These are phyloP conservation scores for Saposhnikovia divaricata DNA, from an alignment of 129 eudicot species.

Conservation along the genomic window DNA sequence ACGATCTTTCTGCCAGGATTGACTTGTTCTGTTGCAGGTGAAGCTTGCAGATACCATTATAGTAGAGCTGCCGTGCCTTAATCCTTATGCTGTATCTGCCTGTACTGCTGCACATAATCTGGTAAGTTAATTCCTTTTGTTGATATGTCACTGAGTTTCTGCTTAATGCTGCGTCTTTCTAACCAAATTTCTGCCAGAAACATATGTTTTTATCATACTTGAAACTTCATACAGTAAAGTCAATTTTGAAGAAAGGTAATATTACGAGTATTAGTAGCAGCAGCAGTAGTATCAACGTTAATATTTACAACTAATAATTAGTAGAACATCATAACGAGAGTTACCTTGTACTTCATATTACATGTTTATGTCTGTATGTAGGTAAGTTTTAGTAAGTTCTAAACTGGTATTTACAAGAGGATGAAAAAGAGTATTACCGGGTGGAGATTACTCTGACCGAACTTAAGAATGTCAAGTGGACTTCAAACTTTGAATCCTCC, in stretches of 20 bases:
- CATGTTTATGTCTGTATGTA: too few species aligned
- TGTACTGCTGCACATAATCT: background rate
- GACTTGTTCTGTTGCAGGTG: background rate
- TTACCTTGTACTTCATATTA: too few species aligned
- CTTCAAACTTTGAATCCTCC: constrained; percentile 7
- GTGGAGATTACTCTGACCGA: background rate
- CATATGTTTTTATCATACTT: background rate
- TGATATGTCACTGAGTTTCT: background rate
- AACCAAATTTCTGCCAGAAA: background rate
- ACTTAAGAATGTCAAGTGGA: constrained; percentile 1
- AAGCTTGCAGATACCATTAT: constrained; percentile 2
- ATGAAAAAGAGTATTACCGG: background rate
- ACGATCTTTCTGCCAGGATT: background rate
- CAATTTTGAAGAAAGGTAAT: background rate
- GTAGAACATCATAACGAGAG: too few species aligned
- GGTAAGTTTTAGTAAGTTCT: too few species aligned
- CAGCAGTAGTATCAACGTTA: too few species aligned
- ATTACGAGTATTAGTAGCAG: background rate
- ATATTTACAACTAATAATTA: too few species aligned
- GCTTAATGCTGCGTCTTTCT: background rate
- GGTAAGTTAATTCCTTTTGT: background rate
- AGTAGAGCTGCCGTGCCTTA: background rate
- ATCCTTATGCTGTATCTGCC: background rate
- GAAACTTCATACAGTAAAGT: background rate
- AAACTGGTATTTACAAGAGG: too few species aligned